Base-by-base conservation (phyloP, 2,329 filamentous ascomycete species). In the Aulographum hederae region DNA sequence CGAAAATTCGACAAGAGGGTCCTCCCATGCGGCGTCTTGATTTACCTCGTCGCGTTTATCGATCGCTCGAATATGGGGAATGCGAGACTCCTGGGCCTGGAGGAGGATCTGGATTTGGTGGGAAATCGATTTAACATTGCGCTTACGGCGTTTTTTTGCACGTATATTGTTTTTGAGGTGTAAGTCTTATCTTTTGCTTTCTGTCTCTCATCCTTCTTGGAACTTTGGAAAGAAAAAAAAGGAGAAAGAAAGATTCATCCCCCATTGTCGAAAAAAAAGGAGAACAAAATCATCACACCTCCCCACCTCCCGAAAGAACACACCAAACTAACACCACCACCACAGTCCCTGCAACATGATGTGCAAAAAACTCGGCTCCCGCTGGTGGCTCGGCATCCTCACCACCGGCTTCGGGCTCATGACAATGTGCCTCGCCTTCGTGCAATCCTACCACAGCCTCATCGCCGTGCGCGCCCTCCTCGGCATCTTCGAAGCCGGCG, bases 71-170 rank as follows among this genome's bases (percentile, higher is more conserved):
- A 37, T 16, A 36, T 37, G 32, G 34, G 34, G 12, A 38, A 38
- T 25, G 36, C 36, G 10, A 37, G 32, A 30, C 37, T 37, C 12
- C 30, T 32, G n/a, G 35, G 35, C n/a, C 15, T 37, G 15, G 29
- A 19, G 8, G 34, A 36, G 11, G 34, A 37, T 23, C 14, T 37
- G 18, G 26, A 37, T 2, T 18, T 37, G 16, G 31, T 32, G 11
- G 31, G 23, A 10, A 15, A 15, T 6, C 19, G 31, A 18, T 35
- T 26, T 12, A 35, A 35, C 23, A 63, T 48, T 11, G 53, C 54
- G 13, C 48, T 59, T 4, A 57, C 52, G 1, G 49, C 60, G 33
- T 48, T 61, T 19, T 58, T 60, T 38, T 53, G 57, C 6, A 58
- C 56, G 8, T 60, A 61, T 38, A 53, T 61, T 21, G 18, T 17